Percentiles rank a stretch among this genome's conserved stretches.
Evolutionary conservation across 2,329 filamentous ascomycete species (phyloP).

Genomic region (Annulohypoxylon truncatum): DNA sequence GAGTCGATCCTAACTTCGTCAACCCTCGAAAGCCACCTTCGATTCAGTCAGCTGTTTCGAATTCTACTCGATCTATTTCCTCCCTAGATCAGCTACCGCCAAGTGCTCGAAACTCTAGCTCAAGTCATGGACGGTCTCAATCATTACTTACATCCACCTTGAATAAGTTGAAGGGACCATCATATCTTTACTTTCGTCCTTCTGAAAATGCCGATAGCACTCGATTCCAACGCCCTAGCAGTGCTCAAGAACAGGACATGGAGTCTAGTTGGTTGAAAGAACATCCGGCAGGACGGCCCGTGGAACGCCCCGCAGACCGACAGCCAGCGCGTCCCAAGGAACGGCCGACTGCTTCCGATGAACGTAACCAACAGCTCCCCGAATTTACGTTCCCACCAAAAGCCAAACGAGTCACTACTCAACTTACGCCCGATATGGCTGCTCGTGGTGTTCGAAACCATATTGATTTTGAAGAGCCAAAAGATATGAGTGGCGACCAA

Average conservation of each 20-base stretch:
- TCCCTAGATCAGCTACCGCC: slow-evolving; percentile 46
- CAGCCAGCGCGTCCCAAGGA: slow-evolving; percentile 20
- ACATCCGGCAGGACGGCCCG: slow-evolving; percentile 7
- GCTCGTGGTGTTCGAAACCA: slow-evolving; percentile 37
- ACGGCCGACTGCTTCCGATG: slow-evolving; percentile 10
- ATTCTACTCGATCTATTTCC: slow-evolving; percentile 47
- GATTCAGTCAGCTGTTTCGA: slow-evolving; percentile 45
- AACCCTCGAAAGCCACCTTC: slow-evolving; percentile 46
- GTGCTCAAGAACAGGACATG: slow-evolving; percentile 32
- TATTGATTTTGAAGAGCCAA: slow-evolving; percentile 32
- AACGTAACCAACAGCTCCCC: slow-evolving; percentile 32
- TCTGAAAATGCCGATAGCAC: slow-evolving; percentile 30
- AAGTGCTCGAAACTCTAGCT: slow-evolving; percentile 38
- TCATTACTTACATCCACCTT: slow-evolving; percentile 49
- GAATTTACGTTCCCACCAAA: slow-evolving; percentile 43
- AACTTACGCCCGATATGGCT: slow-evolving; percentile 40
- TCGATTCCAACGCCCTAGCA: slow-evolving; percentile 33
- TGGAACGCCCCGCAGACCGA: slow-evolving; percentile 13
- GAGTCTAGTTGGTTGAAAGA: slow-evolving; percentile 17
- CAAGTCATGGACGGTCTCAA: slow-evolving; percentile 48
- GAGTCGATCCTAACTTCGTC: slow-evolving; percentile 33
- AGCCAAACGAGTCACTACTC: slow-evolving; percentile 31
- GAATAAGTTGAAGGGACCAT: slow-evolving; percentile 49
- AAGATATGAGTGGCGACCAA: slow-evolving; percentile 21
- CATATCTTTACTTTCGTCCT: slow-evolving; percentile 48